phyloP scores from a whole-genome alignment of 345 rosid species.

The Iberis pinnata region DNA sequence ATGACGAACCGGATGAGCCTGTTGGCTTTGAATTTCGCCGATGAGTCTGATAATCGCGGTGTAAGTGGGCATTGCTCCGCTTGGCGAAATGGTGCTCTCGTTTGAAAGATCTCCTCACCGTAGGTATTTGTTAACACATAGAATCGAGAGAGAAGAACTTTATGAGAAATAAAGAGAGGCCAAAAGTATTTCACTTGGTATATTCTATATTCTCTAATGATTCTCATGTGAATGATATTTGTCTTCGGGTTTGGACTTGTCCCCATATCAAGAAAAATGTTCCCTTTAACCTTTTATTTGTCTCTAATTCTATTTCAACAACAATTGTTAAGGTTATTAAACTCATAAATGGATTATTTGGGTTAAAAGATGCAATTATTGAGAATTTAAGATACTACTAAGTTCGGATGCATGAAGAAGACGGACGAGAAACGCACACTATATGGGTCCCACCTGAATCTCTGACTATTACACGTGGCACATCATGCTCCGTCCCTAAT shows the following conservation, averaged over 20 bases:
- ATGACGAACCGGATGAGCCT: too few relatives aligned
- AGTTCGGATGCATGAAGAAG: constrained; percentile 8
- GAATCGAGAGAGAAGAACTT: too few relatives aligned
- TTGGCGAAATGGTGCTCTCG: too few relatives aligned
- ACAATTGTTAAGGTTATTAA: not conserved
- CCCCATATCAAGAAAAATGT: not conserved
- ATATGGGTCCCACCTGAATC: constrained; percentile 32
- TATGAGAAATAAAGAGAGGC: too few relatives aligned
- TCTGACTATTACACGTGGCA: constrained; percentile 43
- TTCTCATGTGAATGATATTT: constrained; percentile 5
- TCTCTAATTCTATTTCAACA: not conserved
- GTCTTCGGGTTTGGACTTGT: constrained; percentile 3
- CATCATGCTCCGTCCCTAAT: constrained; percentile 16
- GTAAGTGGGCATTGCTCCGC: too few relatives aligned
- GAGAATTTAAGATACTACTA: not conserved
- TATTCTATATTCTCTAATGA: constrained; percentile 19
- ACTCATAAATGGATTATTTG: not conserved
- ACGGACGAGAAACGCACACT: constrained; percentile 10
- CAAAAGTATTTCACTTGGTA: not conserved
- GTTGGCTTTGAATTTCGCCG: too few relatives aligned
- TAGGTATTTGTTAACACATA: too few relatives aligned
- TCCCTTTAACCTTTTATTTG: not conserved
- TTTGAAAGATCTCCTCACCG: too few relatives aligned
- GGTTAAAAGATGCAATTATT: constrained; percentile 13
- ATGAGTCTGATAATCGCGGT: too few relatives aligned